A percentile compares a stretch with the other conserved stretches of the same genome.
Evolutionary conservation across 805 yeast genomes (phyloP).

Genomic region (Myxozyma geophila): DNA sequence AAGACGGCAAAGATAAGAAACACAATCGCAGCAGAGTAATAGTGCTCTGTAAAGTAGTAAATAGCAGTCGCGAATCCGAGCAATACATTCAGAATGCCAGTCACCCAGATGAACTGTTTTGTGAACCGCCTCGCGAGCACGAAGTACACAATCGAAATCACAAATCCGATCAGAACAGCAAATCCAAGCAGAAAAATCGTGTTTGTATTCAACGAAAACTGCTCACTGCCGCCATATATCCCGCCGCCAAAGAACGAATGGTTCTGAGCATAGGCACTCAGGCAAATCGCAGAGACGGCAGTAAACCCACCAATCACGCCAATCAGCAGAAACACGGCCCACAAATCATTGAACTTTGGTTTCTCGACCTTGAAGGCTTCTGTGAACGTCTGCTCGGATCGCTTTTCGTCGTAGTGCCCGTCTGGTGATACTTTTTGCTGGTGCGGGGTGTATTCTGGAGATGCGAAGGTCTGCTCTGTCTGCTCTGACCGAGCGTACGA

Average conservation of each 20-base stretch:
- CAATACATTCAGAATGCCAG: slow-evolving; percentile 67
- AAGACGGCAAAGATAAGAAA: slow-evolving; percentile 67
- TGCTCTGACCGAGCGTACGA: slow-evolving; percentile 24
- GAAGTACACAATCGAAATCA: slow-evolving; percentile 61
- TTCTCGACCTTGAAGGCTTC: slow-evolving; percentile 68
- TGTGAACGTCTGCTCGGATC: slow-evolving; percentile 54
- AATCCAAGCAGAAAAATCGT: slow-evolving; percentile 73
- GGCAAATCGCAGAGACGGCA: slow-evolving; percentile 69
- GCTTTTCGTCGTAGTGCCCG: slow-evolving; percentile 10
- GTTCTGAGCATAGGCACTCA: slow-evolving; percentile 64
- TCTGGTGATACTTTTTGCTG: slow-evolving; percentile 10
- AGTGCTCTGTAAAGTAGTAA: slow-evolving; percentile 66
- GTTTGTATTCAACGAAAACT: slow-evolving; percentile 74
- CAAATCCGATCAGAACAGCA: slow-evolving; percentile 62
- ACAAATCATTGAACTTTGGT: slow-evolving; percentile 68
- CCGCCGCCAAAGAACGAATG: slow-evolving; percentile 63
- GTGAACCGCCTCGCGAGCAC: slow-evolving; percentile 68
- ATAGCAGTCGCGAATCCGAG: slow-evolving; percentile 78
- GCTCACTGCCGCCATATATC: slow-evolving; percentile 56
- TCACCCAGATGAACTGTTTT: slow-evolving; percentile 65
- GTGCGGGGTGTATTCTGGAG: slow-evolving; percentile 27
- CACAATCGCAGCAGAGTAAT: slow-evolving; percentile 82
- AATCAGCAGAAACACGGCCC: slow-evolving; percentile 66
- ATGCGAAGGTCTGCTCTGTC: slow-evolving; percentile 13
- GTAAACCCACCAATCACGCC: slow-evolving; percentile 61